These are phyloP conservation scores for Linum trigynum DNA, from an alignment of 345 rosid species.

Conservation along the genomic window DNA sequence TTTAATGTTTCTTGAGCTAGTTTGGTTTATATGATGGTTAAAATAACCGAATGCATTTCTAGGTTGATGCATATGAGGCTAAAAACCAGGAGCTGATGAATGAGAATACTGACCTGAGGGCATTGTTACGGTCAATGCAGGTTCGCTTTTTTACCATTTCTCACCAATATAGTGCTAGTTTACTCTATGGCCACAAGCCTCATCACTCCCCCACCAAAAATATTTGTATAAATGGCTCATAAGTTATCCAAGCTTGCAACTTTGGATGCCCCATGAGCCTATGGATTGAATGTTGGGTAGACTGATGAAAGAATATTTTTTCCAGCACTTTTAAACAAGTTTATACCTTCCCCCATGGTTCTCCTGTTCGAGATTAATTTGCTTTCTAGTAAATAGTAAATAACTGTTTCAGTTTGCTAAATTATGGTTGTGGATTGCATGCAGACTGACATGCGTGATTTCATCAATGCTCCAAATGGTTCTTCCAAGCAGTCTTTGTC, in stretches of 20 bases:
- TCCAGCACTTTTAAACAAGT: background rate
- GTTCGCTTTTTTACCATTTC: conserved; percentile 23
- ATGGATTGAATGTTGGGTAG: background rate
- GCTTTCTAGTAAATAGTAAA: too few relatives aligned
- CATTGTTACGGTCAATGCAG: conserved; percentile 83
- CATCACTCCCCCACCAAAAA: background rate
- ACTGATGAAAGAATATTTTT: background rate
- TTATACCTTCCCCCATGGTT: too few relatives aligned
- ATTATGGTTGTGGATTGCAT: background rate
- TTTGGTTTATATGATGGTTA: background rate
- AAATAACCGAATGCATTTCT: conserved; percentile 13
- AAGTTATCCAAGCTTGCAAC: background rate
- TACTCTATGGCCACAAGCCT: background rate
- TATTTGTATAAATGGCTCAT: background rate
- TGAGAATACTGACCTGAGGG: conserved; percentile 85
- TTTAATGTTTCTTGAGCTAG: conserved; percentile 3
- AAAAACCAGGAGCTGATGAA: conserved; percentile 87
- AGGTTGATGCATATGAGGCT: conserved; percentile 95
- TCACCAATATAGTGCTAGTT: background rate
- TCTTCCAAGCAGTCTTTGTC: conserved; percentile 61
- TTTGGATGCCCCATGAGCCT: background rate
- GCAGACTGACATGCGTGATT: conserved; percentile 92
- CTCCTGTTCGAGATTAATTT: too few relatives aligned
- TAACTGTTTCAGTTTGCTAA: background rate
- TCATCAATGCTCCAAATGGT: conserved; percentile 77